phyloP scores from a whole-genome alignment of 257 asterid genomes.

The Pogostemon cablin region DNA sequence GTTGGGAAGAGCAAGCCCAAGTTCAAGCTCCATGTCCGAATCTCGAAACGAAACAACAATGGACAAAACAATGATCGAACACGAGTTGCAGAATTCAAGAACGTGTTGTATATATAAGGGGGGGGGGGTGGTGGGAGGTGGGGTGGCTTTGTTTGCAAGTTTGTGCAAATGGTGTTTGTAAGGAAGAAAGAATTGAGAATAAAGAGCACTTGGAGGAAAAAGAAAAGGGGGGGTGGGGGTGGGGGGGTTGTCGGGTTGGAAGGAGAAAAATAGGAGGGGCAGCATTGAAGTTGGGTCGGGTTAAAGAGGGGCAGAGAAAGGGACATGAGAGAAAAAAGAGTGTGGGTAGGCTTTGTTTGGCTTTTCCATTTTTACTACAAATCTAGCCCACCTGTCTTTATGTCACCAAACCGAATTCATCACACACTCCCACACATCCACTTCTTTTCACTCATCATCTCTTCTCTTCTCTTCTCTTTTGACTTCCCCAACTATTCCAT shows the following conservation, averaged over 20 bases:
- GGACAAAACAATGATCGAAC: not conserved
- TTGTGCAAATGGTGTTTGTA: not conserved
- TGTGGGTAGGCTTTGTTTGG: conserved; percentile 8
- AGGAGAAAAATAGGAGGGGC: conserved; percentile 38
- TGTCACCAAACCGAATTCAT: not conserved
- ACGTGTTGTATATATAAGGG: not conserved
- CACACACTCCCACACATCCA: not conserved
- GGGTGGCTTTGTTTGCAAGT: conserved; percentile 32
- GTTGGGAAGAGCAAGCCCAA: conserved; percentile 56
- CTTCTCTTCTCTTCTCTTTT: too few relatives aligned
- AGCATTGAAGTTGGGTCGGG: conserved; percentile 76
- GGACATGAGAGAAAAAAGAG: conserved; percentile 44
- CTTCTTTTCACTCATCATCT: not conserved
- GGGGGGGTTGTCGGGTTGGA: conserved; percentile 38
- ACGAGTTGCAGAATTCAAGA: not conserved
- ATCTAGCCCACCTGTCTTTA: conserved; percentile 35
- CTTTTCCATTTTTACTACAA: not conserved
- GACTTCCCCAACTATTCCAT: too few relatives aligned
- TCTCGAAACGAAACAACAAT: too few relatives aligned
- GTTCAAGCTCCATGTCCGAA: conserved; percentile 61
- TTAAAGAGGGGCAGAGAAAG: conserved; percentile 55
- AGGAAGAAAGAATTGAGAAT: not conserved
- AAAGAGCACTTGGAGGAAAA: conserved; percentile 24
- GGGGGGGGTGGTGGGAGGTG: not conserved
- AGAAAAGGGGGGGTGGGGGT: conserved; percentile 3